Evolutionary conservation across 257 asterid genomes (phyloP), one percentile per base, ranked within the genome.

Genomic region (Parsonsia alboflavescens): DNA sequence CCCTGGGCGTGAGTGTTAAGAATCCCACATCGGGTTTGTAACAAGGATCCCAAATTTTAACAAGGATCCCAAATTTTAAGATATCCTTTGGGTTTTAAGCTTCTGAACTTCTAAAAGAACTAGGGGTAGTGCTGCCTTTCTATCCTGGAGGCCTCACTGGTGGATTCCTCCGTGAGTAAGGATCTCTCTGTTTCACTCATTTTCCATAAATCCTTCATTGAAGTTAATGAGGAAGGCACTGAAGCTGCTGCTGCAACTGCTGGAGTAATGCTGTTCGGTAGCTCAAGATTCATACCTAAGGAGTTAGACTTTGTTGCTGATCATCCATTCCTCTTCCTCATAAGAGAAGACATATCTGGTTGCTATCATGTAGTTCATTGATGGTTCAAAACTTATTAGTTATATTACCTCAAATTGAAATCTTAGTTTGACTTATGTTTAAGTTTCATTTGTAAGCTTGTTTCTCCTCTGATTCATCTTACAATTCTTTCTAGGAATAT

Each of bases 161-260:
- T 76, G 4, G 80, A 82, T 65, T 75, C 85, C 56, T 63, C 83
- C 7, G 62, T 56, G n/a, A n/a, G n/a, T 50, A 19, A 45, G 15
- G 66, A 82, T 9, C 80, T 80, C 4, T 45, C 19, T 61, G 88
- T 85, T 70, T 85, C 86, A 15, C 65, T 49, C 75, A 85, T 82
- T 24, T 77, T 85, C 50, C 88, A 85, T n/a, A 85, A 80, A 50
- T 77, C 86, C 26, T 80, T 82, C 22, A 73, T 85, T 3, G 85
- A 82, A 78, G 86, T 85, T 10, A 85, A 82, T 15, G 86, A 85
- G 71, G 85, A 63, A 79, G 75, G 73, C 76, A 58, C 76, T 79
- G 7, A 77, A 75, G 49, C 33, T 76, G 19, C 74, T 53, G 42
- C 49, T 59, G 30, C 77, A 79, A n/a, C n/a, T n/a, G n/a, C n/a